phyloP scores from a whole-genome alignment of 78 protist genomes.

The Dictyostelium discoideum region DNA sequence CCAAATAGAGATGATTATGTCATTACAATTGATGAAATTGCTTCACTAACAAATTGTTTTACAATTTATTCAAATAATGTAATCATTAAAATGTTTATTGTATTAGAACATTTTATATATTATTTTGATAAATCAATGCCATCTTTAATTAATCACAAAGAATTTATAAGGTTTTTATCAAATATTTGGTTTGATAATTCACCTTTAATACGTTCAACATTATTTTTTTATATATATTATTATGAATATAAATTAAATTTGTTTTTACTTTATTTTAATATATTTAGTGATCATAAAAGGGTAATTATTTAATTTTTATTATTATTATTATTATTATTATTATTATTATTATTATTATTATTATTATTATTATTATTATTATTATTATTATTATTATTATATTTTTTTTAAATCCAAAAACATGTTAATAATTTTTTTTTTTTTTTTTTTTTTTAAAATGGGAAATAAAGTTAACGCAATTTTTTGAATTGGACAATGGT shows the following conservation, averaged over 20 bases:
- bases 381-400: too few relatives aligned
- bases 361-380: too few relatives aligned
- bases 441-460: neutral
- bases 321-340: too few relatives aligned
- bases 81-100: neutral
- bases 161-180: neutral
- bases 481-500: neutral
- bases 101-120: neutral
- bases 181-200: neutral
- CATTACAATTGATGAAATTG: neutral
- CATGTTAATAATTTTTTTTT: neutral
- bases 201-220: neutral
- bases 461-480: neutral
- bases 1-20: neutral
- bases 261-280: neutral
- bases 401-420: neutral
- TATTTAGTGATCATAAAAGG: neutral
- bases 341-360: too few relatives aligned
- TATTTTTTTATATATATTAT: neutral
- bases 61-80: neutral
- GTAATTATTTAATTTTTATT: neutral
- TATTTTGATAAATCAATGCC: neutral
- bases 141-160: neutral
- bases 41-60: neutral
- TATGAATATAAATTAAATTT: neutral